These are phyloP conservation scores for Aspergillus homomorphus DNA, from an alignment of 495 filamentous ascomycete genomes.

Conservation along the genomic window DNA sequence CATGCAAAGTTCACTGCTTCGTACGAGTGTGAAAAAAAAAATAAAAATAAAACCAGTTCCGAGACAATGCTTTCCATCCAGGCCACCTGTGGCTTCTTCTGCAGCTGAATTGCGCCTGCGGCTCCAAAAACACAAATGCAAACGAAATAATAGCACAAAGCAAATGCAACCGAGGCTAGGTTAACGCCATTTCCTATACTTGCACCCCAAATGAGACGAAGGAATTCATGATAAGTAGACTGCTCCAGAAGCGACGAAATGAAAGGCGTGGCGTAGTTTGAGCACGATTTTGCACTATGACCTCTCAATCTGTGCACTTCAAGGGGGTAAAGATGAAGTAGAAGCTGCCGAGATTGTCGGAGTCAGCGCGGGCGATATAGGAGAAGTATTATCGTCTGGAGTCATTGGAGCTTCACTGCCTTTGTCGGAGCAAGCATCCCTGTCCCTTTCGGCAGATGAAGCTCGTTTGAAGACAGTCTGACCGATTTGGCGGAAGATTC, in stretches of 20 bases:
- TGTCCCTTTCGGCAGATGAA: conserved; percentile 46
- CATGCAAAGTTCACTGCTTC: conserved; percentile 8
- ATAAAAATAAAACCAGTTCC: conserved; percentile 6
- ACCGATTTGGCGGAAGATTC: conserved; percentile 48
- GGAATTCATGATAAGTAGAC: neutral
- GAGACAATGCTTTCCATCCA: conserved; percentile 13
- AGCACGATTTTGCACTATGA: neutral
- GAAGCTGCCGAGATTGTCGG: conserved; percentile 41
- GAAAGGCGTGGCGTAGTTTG: neutral
- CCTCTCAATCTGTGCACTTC: neutral
- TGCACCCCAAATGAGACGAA: conserved; percentile 7
- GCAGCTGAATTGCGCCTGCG: conserved; percentile 13
- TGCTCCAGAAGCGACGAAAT: neutral
- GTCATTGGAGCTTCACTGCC: conserved; percentile 32
- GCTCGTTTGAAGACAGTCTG: conserved; percentile 52
- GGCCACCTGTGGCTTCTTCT: conserved; percentile 12
- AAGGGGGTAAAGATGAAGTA: conserved; percentile 32
- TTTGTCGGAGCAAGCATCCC: conserved; percentile 27
- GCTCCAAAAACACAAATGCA: conserved; percentile 11
- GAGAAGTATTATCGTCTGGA: conserved; percentile 32
- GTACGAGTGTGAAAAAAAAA: conserved; percentile 7
- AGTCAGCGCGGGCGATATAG: conserved; percentile 36
- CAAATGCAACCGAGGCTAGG: conserved; percentile 5
- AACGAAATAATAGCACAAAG: conserved; percentile 6
- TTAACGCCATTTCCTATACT: conserved; percentile 16